Conservation (phyloP, 768 basidiomycete genomes). For the Macrolepiota fuliginosa region DNA sequence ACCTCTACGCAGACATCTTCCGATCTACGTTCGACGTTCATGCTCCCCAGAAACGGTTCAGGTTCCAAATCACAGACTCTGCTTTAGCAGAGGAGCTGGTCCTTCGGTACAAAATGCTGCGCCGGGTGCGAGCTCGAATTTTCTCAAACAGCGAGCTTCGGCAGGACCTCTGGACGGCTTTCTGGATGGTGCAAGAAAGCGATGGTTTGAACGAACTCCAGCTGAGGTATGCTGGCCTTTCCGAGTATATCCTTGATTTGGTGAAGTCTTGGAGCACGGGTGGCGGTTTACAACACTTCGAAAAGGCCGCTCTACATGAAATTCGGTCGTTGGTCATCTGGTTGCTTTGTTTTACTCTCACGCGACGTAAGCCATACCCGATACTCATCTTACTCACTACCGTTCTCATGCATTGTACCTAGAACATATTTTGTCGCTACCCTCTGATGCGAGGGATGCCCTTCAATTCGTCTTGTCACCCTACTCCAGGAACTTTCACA, state of each 20-base stretch:
- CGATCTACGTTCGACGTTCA: constrained; percentile 44
- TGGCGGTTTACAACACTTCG: background rate
- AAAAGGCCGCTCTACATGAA: constrained; percentile 15
- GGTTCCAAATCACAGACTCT: constrained; percentile 31
- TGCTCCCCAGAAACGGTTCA: constrained; percentile 24
- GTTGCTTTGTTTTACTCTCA: constrained; percentile 38
- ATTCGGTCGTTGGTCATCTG: constrained; percentile 33
- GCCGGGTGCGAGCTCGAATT: constrained; percentile 40
- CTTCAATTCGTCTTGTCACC: constrained; percentile 1
- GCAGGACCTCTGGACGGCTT: constrained; percentile 54
- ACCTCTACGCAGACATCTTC: constrained; percentile 58
- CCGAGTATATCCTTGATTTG: constrained; percentile 33
- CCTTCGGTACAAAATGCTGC: constrained; percentile 43
- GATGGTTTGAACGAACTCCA: constrained; percentile 45
- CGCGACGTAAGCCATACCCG: constrained; percentile 32
- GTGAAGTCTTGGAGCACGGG: constrained; percentile 13
- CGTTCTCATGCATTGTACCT: constrained; percentile 3
- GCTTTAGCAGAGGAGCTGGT: constrained; percentile 48
- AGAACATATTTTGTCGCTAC: constrained; percentile 9
- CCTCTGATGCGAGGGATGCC: background rate
- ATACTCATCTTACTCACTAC: constrained; percentile 2
- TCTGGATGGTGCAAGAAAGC: constrained; percentile 62
- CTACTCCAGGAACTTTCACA: background rate
- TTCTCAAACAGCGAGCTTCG: constrained; percentile 27
- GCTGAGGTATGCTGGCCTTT: constrained; percentile 38